Conservation (phyloP, 2,329 filamentous ascomycete species). For the Emergomyces orientalis region DNA sequence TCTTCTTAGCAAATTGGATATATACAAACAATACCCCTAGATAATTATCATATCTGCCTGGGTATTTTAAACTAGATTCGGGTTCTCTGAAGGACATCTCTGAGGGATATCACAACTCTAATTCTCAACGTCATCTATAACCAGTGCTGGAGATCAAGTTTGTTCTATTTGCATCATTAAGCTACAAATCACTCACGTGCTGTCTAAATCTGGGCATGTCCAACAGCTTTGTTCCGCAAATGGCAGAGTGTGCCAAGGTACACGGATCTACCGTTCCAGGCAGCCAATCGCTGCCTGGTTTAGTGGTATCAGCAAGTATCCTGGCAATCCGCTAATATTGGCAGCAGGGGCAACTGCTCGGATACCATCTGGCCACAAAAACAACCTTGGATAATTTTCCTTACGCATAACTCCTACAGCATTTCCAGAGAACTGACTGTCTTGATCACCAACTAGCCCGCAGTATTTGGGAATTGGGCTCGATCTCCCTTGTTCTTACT, state of each 20-base stretch:
- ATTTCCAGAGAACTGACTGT: neutral
- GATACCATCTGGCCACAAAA: constrained; percentile 2
- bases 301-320: neutral
- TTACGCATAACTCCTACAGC: neutral
- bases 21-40: neutral
- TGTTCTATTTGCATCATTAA: neutral
- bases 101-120: no score
- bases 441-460: neutral
- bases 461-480: constrained; percentile 2
- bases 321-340: neutral
- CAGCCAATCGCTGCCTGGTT: neutral
- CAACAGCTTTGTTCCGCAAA: neutral
- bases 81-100: no score
- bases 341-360: neutral
- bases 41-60: neutral
- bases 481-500: neutral
- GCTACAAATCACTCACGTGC: neutral
- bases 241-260: neutral
- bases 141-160: no score
- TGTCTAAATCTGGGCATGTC: neutral
- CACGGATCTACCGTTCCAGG: neutral
- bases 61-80: neutral
- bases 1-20: neutral
- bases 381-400: neutral
- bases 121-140: no score